These are phyloP conservation scores for Fusarium pilosicola DNA, from an alignment of 2,329 filamentous ascomycete species.

Conservation along the genomic window DNA sequence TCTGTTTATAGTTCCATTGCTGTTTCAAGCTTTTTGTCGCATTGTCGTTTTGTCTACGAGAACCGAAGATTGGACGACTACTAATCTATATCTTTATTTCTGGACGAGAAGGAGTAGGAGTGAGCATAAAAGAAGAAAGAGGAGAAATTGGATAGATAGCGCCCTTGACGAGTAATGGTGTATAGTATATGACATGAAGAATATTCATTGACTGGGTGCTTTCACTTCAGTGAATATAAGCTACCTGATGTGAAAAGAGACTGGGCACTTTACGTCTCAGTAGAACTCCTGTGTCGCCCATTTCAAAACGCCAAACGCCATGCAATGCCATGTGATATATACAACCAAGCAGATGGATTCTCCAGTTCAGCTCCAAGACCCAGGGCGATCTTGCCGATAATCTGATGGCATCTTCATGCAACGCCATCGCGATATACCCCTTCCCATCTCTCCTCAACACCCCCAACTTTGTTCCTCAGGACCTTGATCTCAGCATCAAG, in stretches of 20 bases:
- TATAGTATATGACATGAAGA: slow-evolving; percentile 28
- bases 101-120: neutral
- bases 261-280: neutral
- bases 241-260: neutral
- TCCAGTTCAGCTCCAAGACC: neutral
- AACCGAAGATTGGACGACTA: slow-evolving; percentile 15
- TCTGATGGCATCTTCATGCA: slow-evolving; percentile 6
- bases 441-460: slow-evolving; percentile 70
- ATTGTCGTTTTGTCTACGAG: slow-evolving; percentile 24
- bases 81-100: slow-evolving; percentile 7
- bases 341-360: neutral
- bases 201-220: slow-evolving; percentile 13
- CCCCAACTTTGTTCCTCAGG: slow-evolving; percentile 71
- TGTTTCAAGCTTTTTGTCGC: neutral
- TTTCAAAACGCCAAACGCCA: slow-evolving; percentile 46
- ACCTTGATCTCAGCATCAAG: slow-evolving; percentile 80
- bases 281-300: slow-evolving; percentile 6
- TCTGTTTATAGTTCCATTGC: neutral
- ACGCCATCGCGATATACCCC: slow-evolving; percentile 57
- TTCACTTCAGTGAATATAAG: neutral
- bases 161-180: slow-evolving; percentile 25
- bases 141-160: neutral
- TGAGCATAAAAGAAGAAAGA: slow-evolving; percentile 3
- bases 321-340: slow-evolving; percentile 46
- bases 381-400: neutral